Evolutionary conservation across 345 rosid species (phyloP), one percentile per base, ranked within the genome.

Genomic region (Aquilaria malaccensis): DNA sequence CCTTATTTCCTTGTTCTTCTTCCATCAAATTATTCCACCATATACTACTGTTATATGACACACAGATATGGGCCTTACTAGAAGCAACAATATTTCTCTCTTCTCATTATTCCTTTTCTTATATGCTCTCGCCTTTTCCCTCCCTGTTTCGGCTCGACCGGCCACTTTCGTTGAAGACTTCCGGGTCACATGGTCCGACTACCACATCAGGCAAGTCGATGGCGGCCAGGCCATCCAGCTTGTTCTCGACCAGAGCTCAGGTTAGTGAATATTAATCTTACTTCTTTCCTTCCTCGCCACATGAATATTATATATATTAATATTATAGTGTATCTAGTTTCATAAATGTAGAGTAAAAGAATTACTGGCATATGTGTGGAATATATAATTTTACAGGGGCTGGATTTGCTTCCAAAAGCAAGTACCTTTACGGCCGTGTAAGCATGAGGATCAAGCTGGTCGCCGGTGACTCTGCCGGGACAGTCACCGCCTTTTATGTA

Each of bases 381-480:
- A 29, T 31, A 59, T 15, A 50, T 30, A 1, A 7, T 62, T 48
- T 13, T 54, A 33, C 70, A 87, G 98, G 98, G 63, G 81, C 91
- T 72, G 98, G 98, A 61, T 93, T 93, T 76, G 81, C 97, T 67
- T 93, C 98, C 59, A 81, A 85, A 80, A 67, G 76, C 32, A 56
- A 75, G 56, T 93, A 89, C 72, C 54, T 89, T 77, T 93, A 83
- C 45, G 97, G 98, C 52, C 79, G 81, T 55, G 91, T 93, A 5
- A 85, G 97, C 85, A 83, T 93, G 88, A 87, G 79, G 83, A 85
- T 93, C 79, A 93, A 89, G 82, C 98, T 93, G 61, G 7, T 93
- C 58, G 81, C 91, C 0, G 97, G 99, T 2, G 99, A 93, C 79
- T 93, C 97, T n/a, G 99, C 99, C 12, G 99, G 97, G 72, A 89